Base-by-base conservation (phyloP, 768 basidiomycete genomes). In the Termitomyces heimii region DNA sequence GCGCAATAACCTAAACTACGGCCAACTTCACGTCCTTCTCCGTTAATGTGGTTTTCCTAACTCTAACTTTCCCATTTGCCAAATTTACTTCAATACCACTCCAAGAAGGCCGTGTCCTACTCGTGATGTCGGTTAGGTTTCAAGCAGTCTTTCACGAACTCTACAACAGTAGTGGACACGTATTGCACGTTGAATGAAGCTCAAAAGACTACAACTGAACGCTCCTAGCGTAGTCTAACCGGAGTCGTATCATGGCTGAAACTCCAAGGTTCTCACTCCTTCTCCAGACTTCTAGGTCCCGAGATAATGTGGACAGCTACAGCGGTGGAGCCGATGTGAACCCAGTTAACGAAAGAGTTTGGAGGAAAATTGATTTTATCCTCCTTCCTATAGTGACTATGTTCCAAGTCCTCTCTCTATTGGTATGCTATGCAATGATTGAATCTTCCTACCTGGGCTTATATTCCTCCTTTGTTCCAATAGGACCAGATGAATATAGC, bases 401-500 rank as follows among this genome's bases (percentile, higher is more conserved):
- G 16, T 70, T 73, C 48, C 71, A 74, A 55, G 58, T 75, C 0
- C 67, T 77, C 6, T 70, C 71, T 50, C 70, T 73, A 60, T 29
- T 75, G 62, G 73, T 75, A 57, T 48, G 54, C 26, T 2, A 37
- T 37, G 16, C 8, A 14, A 37, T 37, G 5, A 7, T 65, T 77
- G 45, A 82, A 86, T 4, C 82, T 68, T 82, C 49, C 75, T 86
- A 66, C 62, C 81, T 50, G 10, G 14, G 2, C 49, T 50, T 34
- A 37, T 0, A 22, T 12, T 9, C 2, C 5, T 37, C 22, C 3
- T 10, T 32, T 28, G n/a, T n/a, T n/a, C n/a, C 20, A 1, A 44
- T 7, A 53, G 51, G 51, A 53, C 37, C 26, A 39, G 29, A 31
- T 39, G 4, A 53, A 53, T 40, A 3, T 40, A 16, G 51, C 20